Evolutionary conservation across 768 basidiomycete genomes (phyloP).

Genomic region (Amanita molliuscula): DNA sequence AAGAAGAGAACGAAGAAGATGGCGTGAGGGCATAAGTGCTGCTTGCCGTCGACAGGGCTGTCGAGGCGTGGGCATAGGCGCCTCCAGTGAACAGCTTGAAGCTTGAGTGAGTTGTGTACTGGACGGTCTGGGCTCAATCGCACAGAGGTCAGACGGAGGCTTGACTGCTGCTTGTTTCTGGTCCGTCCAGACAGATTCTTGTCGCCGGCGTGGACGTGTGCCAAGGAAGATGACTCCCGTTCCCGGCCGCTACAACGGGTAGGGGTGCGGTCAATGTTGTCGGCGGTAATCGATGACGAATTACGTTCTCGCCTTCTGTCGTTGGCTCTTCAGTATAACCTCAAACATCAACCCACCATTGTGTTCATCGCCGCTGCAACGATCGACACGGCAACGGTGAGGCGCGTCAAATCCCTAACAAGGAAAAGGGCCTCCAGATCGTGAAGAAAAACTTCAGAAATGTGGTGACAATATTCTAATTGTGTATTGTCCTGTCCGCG

Average conservation of each 20-base stretch:
- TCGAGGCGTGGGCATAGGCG: not conserved
- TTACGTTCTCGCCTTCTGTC: not conserved
- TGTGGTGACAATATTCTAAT: not conserved
- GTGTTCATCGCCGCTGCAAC: no score
- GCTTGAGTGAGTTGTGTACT: not conserved
- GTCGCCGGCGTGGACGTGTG: not conserved
- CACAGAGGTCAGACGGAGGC: not conserved
- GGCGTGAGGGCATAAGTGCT: not conserved
- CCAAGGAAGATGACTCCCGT: not conserved
- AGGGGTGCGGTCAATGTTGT: no score
- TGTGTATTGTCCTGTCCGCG: not conserved
- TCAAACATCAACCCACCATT: not conserved
- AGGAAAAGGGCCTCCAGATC: constrained; percentile 4
- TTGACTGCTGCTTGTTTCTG: not conserved
- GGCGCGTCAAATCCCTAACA: not conserved
- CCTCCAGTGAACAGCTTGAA: not conserved
- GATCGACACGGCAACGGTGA: no score
- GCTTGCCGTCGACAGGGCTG: not conserved
- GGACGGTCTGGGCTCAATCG: not conserved
- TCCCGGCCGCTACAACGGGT: no score
- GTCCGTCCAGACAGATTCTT: not conserved
- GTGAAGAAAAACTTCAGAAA: not conserved
- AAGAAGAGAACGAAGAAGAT: not conserved
- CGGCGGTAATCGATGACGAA: no score
- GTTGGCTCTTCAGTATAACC: not conserved